Evolutionary conservation across 2,329 filamentous ascomycete species (phyloP), one percentile per base, ranked within the genome.

Genomic region (Didymellaceae sp.): DNA sequence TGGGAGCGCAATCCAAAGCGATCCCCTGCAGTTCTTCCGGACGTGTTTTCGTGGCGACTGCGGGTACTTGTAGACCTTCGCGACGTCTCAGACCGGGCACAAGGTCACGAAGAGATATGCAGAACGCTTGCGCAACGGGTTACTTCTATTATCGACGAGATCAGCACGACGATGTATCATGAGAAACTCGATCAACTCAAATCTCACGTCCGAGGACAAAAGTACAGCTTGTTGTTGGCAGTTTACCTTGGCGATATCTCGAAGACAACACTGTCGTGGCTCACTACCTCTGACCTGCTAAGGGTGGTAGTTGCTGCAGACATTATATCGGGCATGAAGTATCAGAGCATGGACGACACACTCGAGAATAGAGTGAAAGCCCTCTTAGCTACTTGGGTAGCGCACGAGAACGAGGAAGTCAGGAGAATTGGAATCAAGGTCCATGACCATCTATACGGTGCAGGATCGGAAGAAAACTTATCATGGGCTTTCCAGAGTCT

Each of bases 11-110:
- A 67, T 40, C 48, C 57, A 0, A 28, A 55, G 1, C 55, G 63
- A 0, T 31, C 26, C 0, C 65, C 66, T 1, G 16, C 30, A 6
- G 55, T 68, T 0, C 25, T 71, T 1, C 66, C 66, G 1, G 59
- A 66, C 18, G 64, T 63, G 0, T 70, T 67, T 37, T 4, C 14
- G 1, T 54, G 65, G 34, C 58, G 57, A 1, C 59, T 74, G 6
- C 57, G 59, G 45, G 51, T 73, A 2, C 51, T 72, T n/a, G n/a
- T n/a, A n/a, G 5, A 48, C 62, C 6, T 68, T 61, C 25, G 61
- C 66, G 2, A 39, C 17, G 32, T 52, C 11, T 18, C 20, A 0
- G 26, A 43, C 13, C 16, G 5, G 17, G 8, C 2, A 5, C n/a
- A 39, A 8, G 37, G 43, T 6, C 34, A 43, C 5, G 60, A 63